phyloP scores from a whole-genome alignment of 768 basidiomycete species.

The Lentinula boryana region DNA sequence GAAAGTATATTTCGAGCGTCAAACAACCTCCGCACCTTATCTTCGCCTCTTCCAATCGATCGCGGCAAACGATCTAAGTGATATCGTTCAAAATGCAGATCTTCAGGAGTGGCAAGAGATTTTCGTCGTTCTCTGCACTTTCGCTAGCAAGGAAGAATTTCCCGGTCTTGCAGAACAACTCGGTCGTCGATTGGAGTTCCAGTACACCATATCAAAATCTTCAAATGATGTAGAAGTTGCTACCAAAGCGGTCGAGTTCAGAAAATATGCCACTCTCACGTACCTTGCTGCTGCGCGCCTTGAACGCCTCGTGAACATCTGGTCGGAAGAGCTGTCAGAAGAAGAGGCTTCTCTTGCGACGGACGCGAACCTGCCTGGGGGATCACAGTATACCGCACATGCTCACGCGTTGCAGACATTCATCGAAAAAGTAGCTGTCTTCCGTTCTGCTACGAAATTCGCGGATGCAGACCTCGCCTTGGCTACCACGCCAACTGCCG shows the following conservation, averaged over 20 bases:
- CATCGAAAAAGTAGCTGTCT: slow-evolving; percentile 94
- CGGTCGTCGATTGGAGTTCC: slow-evolving; percentile 85
- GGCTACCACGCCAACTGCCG: slow-evolving; percentile 24
- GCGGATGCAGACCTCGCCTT: slow-evolving; percentile 62
- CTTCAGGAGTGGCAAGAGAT: slow-evolving; percentile 93
- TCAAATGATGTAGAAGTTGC: slow-evolving; percentile 39
- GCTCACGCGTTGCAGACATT: slow-evolving; percentile 87
- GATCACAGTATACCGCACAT: slow-evolving; percentile 71
- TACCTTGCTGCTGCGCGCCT: slow-evolving; percentile 89
- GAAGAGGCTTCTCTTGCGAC: slow-evolving; percentile 60
- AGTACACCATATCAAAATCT: slow-evolving; percentile 51
- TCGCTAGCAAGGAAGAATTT: slow-evolving; percentile 82
- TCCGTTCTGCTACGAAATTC: slow-evolving; percentile 82
- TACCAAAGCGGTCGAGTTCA: slow-evolving; percentile 41
- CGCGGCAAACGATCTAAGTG: slow-evolving; percentile 85
- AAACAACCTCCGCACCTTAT: slow-evolving; percentile 73
- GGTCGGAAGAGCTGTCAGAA: slow-evolving; percentile 85
- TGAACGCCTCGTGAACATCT: slow-evolving; percentile 85
- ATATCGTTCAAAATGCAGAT: slow-evolving; percentile 96
- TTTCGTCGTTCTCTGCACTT: slow-evolving; percentile 94
- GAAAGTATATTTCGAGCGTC: slow-evolving; percentile 87
- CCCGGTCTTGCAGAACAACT: slow-evolving; percentile 85
- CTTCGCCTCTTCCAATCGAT: slow-evolving; percentile 93
- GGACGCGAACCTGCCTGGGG: slow-evolving; percentile 30
- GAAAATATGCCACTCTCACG: slow-evolving; percentile 88